Base-by-base conservation (phyloP, 768 basidiomycete genomes). In the Rubroboletus pulcherrimus region DNA sequence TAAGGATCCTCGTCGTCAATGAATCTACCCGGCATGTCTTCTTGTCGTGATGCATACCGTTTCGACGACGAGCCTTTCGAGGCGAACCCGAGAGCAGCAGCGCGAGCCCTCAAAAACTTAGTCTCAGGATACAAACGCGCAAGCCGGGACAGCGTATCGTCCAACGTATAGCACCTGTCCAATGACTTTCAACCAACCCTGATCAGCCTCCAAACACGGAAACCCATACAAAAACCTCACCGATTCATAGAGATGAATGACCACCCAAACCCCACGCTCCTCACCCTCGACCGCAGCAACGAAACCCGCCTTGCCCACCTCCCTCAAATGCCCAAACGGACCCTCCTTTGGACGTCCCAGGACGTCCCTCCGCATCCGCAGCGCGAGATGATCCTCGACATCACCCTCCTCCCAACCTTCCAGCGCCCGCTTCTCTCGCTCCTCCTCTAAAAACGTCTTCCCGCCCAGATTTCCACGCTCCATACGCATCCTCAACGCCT, bases 41-140 rank as follows among this genome's bases (percentile, higher is more conserved):
- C 31, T 45, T 56, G 61, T 14, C 41, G 33, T 5, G 59, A 44
- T 38, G 50, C 54, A 41, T 56, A 33, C 31, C 41, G 57, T 48
- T 57, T 56, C 40, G 60, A 48, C 7, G 73, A 65, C 21, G 66
- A 33, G 3, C 53, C 60, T 14, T 67, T 73, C 1, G 77, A 77
- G 17, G 87, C 84, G 64, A 91, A 91, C 2, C 89, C 91, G 0
- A 93, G 75, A 0, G 85, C 80, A 38, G 83, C 79, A 7, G 91
- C 91, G n/a, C 86, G 81, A 19, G 82, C 84, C 26, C 89, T 83
- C n/a, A 93, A 78, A 63, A 93, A 93, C 66, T 93, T 93, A 0
- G 86, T 87, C 41, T 82, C 72, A 5, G 86, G 81, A 60, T 87
- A 81, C 43, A 75, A 53, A n/a, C 89, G 81, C 17, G 91, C 91